Conservation (phyloP, 306 rosid species). For the Malus sieversii region DNA sequence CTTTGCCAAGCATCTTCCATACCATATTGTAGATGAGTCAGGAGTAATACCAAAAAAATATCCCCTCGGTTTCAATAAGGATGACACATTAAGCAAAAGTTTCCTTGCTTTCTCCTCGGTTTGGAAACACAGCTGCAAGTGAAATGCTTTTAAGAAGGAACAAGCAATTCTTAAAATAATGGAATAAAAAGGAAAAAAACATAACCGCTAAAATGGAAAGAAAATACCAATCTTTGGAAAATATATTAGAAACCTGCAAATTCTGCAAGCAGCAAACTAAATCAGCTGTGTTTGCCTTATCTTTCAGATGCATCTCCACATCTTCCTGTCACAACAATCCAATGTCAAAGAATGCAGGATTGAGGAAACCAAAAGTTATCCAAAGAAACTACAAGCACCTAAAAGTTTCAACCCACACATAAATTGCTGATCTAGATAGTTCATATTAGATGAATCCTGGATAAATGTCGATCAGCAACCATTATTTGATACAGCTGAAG, state of each 20-base stretch:
- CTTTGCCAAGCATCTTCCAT: conserved; percentile 32
- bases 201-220: background rate
- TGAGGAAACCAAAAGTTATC: background rate
- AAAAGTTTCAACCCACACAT: background rate
- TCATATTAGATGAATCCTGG: background rate
- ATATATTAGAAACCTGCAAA: conserved; percentile 59
- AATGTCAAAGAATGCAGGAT: background rate
- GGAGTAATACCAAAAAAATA: conserved; percentile 97
- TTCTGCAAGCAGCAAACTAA: conserved; percentile 92
- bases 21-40: conserved; percentile 99
- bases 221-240: background rate
- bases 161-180: background rate
- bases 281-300: conserved; percentile 56
- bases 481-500: background rate
- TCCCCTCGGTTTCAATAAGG: conserved; percentile 92
- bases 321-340: conserved; percentile 42
- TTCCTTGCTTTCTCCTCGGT: conserved; percentile 84
- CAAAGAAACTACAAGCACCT: background rate
- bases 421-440: background rate
- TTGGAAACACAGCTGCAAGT: conserved; percentile 77
- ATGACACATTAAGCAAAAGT: conserved; percentile 75
- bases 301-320: conserved; percentile 51
- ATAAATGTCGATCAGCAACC: background rate
- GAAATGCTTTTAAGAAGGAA: conserved; percentile 13
- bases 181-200: background rate